A percentile compares a stretch with the other conserved stretches of the same genome.
These are phyloP conservation scores for Cercophora newfieldiana DNA, from an alignment of 495 filamentous ascomycete genomes.

Conservation along the genomic window DNA sequence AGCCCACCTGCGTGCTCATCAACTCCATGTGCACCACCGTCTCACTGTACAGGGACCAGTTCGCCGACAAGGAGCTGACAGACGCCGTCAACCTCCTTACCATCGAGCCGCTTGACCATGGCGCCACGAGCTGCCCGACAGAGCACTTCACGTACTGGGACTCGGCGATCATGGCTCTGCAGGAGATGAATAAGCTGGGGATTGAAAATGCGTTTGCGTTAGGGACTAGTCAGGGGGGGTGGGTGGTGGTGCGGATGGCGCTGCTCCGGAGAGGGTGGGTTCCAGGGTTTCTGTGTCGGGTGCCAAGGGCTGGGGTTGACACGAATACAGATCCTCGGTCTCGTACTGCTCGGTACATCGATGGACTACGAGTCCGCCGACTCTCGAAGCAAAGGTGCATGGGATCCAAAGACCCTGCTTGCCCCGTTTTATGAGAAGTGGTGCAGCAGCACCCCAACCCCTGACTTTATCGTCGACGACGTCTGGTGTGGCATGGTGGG, in stretches of 20 bases:
- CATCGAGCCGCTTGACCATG: conserved; percentile 59
- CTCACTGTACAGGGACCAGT: conserved; percentile 54
- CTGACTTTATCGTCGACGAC: conserved; percentile 57
- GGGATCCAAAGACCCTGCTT: conserved; percentile 52
- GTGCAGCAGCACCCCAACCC: conserved; percentile 43
- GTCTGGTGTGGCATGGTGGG: conserved; percentile 56
- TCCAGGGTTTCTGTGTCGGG: background rate
- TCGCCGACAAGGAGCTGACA: conserved; percentile 46
- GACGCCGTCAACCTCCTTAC: conserved; percentile 52
- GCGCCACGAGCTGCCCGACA: conserved; percentile 39
- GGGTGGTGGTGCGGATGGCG: conserved; percentile 61
- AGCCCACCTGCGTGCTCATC: conserved; percentile 60
- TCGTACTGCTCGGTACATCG: conserved; percentile 63
- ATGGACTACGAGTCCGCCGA: conserved; percentile 61
- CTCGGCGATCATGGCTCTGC: conserved; percentile 49
- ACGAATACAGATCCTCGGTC: conserved; percentile 50
- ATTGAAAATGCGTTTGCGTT: conserved; percentile 58
- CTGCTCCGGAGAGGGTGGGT: conserved; percentile 56
- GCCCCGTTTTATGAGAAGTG: conserved; percentile 47
- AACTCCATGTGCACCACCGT: conserved; percentile 60
- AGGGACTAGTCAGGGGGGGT: conserved; percentile 65
- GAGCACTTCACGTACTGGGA: conserved; percentile 61
- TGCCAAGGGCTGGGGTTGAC: background rate
- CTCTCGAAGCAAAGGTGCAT: conserved; percentile 54
- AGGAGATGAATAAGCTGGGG: conserved; percentile 50